phyloP scores from a whole-genome alignment of 2,329 filamentous ascomycete genomes.

The Simplicillium sp. region DNA sequence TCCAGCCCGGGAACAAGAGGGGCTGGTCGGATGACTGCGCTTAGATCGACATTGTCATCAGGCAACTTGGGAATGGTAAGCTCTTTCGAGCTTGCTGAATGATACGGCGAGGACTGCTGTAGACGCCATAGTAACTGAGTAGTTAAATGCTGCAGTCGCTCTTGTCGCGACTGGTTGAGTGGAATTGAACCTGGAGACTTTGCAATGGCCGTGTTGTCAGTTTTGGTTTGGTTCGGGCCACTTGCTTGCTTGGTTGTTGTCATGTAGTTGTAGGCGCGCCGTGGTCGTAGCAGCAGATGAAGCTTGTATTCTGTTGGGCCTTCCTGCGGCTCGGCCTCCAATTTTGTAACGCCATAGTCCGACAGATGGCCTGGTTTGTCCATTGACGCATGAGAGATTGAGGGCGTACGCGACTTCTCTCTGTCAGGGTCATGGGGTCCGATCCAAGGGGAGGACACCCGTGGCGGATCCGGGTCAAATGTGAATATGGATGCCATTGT shows the following conservation, averaged over 20 bases:
- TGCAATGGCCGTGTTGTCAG: constrained; percentile 3
- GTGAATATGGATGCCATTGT: constrained; percentile 92
- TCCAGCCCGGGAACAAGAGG: constrained; percentile 72
- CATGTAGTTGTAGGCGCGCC: constrained; percentile 62
- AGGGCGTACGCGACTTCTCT: neutral
- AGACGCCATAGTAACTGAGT: constrained; percentile 92
- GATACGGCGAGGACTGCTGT: constrained; percentile 89
- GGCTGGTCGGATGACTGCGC: constrained; percentile 35
- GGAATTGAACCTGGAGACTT: constrained; percentile 4
- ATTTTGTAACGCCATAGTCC: constrained; percentile 60
- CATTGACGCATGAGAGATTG: neutral
- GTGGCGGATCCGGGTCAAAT: constrained; percentile 77
- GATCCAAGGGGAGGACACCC: constrained; percentile 87
- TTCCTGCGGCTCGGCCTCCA: constrained; percentile 86
- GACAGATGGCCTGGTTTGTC: constrained; percentile 32
- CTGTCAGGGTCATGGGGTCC: constrained; percentile 36
- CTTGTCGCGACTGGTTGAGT: constrained; percentile 60
- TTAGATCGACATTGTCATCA: constrained; percentile 43
- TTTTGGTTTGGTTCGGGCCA: neutral
- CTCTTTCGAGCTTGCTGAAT: constrained; percentile 68
- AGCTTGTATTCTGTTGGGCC: constrained; percentile 96
- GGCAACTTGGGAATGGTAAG: constrained; percentile 68
- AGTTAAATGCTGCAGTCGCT: constrained; percentile 81
- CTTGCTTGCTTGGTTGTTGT: constrained; percentile 40
- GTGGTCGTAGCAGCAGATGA: constrained; percentile 72